Percentiles rank a stretch among this genome's conserved stretches.
Evolutionary conservation across 2,329 filamentous ascomycete genomes (phyloP).

Genomic region (Phyllachora maydis): DNA sequence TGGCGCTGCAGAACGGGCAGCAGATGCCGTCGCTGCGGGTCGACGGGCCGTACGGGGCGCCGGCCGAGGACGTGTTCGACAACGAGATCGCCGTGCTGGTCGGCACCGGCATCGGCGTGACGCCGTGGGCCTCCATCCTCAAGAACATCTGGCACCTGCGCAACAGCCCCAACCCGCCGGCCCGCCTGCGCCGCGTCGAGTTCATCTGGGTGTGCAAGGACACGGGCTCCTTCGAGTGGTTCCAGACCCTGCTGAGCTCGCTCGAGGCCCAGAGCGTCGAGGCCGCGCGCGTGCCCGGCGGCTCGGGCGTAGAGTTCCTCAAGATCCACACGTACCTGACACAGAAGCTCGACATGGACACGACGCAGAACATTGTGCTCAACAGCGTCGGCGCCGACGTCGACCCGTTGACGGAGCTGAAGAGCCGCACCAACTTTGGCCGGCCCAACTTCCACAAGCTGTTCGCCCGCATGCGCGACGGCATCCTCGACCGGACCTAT

Average conservation of each 20-base stretch:
- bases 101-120: constrained; percentile 73
- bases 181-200: constrained; percentile 79
- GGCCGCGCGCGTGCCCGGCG: constrained; percentile 44
- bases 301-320: constrained; percentile 62
- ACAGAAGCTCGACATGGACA: constrained; percentile 79
- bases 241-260: constrained; percentile 80
- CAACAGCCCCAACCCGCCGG: constrained; percentile 71
- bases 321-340: constrained; percentile 97
- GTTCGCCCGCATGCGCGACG: constrained; percentile 69
- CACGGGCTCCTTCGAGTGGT: constrained; percentile 94
- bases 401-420: constrained; percentile 84
- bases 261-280: constrained; percentile 70
- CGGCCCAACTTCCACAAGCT: constrained; percentile 73
- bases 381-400: constrained; percentile 78
- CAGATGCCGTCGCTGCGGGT: constrained; percentile 79
- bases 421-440: constrained; percentile 81
- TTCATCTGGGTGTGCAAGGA: constrained; percentile 99
- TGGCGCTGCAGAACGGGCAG: constrained; percentile 82
- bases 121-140: constrained; percentile 68
- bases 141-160: constrained; percentile 99
- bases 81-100: constrained; percentile 78
- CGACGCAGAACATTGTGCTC: constrained; percentile 87
- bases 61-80: constrained; percentile 91
- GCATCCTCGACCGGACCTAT: constrained; percentile 70
- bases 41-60: constrained; percentile 90